phyloP scores from a whole-genome alignment of 2,329 filamentous ascomycete species.

The Colletotrichum costaricense region DNA sequence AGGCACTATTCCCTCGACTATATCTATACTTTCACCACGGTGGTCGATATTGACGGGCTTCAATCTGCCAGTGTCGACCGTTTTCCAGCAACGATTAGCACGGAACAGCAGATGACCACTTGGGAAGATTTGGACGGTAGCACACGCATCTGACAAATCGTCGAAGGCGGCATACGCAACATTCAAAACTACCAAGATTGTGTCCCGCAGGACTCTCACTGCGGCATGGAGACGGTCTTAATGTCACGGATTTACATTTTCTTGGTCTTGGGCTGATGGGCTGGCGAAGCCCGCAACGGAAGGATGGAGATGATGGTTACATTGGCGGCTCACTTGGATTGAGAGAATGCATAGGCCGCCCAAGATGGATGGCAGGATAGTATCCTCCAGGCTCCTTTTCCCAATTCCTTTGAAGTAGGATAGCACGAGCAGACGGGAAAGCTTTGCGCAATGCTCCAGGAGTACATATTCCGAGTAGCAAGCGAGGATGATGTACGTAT shows the following conservation, averaged over 20 bases:
- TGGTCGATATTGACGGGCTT: not conserved
- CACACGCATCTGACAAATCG: not conserved
- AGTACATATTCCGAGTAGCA: conserved; percentile 1
- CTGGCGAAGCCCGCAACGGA: not conserved
- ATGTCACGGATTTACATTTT: not conserved
- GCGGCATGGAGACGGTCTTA: not conserved
- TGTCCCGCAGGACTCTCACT: not conserved
- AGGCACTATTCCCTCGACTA: not conserved
- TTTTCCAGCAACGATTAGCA: not conserved
- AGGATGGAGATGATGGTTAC: not conserved
- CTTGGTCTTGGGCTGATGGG: not conserved
- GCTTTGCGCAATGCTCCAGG: not conserved
- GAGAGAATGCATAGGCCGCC: not conserved
- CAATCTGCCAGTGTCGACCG: not conserved
- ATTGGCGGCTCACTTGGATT: not conserved
- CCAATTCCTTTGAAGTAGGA: not conserved
- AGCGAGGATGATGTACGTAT: conserved; percentile 33
- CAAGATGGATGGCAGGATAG: not conserved
- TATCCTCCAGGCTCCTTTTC: not conserved
- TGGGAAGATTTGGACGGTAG: not conserved
- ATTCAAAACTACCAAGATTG: not conserved
- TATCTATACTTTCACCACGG: not conserved
- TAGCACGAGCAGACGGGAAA: not conserved
- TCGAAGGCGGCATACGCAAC: not conserved
- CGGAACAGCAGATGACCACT: not conserved